These are phyloP conservation scores for Moringa oleifera DNA, from an alignment of 345 rosid species.

Conservation along the genomic window DNA sequence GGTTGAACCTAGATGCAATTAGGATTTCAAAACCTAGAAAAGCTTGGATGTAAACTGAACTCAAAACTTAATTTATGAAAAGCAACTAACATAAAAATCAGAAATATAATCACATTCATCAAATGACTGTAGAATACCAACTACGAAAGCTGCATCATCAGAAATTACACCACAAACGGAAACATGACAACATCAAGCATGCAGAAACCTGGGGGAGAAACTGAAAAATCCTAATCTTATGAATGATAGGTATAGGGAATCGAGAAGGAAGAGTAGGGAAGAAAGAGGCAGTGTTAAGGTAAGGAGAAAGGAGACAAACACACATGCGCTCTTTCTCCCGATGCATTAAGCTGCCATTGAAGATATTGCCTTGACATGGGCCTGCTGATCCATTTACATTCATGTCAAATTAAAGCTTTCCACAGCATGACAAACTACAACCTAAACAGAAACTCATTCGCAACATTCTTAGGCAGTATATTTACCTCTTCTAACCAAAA, in stretches of 20 bases:
- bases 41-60: background rate
- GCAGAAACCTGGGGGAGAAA: slow-evolving; percentile 24
- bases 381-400: slow-evolving; percentile 99
- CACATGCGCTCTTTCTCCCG: slow-evolving; percentile 96
- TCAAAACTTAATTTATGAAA: too few relatives aligned
- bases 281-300: slow-evolving; percentile 88
- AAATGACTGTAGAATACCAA: background rate
- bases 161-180: slow-evolving; percentile 3
- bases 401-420: slow-evolving; percentile 74
- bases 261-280: slow-evolving; percentile 76
- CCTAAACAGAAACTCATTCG: slow-evolving; percentile 55
- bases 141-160: background rate
- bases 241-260: slow-evolving; percentile 55
- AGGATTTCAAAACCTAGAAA: background rate
- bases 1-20: background rate
- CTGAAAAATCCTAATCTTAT: slow-evolving; percentile 30
- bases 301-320: slow-evolving; percentile 99
- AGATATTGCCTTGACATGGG: slow-evolving; percentile 97
- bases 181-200: slow-evolving; percentile 18
- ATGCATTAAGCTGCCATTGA: slow-evolving; percentile 99
- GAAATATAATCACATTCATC: background rate
- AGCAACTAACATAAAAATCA: background rate
- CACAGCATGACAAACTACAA: slow-evolving; percentile 62
- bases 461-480: slow-evolving; percentile 28
- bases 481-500: slow-evolving; percentile 34